Percentiles rank a stretch among this genome's conserved stretches.
Conservation (phyloP, 179 eudicot genomes). For the Silene noctiflora region DNA sequence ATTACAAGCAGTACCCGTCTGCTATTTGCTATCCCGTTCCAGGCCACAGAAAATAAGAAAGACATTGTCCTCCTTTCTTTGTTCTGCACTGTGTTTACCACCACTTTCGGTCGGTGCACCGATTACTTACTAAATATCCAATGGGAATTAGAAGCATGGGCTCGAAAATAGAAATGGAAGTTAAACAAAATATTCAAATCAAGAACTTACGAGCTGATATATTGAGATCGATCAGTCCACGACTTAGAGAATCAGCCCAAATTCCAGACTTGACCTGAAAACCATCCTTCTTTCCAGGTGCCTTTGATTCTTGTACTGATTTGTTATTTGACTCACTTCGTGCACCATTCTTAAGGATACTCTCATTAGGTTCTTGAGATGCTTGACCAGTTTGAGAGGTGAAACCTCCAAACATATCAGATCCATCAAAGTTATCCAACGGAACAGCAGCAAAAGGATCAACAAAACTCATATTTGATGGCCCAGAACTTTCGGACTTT, state of each 20-base stretch:
- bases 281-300: slow-evolving; percentile 45
- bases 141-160: not conserved
- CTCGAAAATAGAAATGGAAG: not conserved
- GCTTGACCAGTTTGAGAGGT: slow-evolving; percentile 49
- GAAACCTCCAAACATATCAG: slow-evolving; percentile 68
- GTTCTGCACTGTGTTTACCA: no score
- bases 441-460: slow-evolving; percentile 93
- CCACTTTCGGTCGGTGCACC: no score
- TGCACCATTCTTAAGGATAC: slow-evolving; percentile 31
- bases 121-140: no score
- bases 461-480: slow-evolving; percentile 33
- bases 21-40: no score
- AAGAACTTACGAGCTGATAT: slow-evolving; percentile 88
- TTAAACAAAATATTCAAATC: slow-evolving; percentile 7
- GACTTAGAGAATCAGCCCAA: slow-evolving; percentile 97
- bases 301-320: slow-evolving; percentile 40
- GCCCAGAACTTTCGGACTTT: slow-evolving; percentile 31
- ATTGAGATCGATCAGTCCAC: slow-evolving; percentile 94
- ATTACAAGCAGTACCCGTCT: no score
- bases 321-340: slow-evolving; percentile 34
- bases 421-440: slow-evolving; percentile 62
- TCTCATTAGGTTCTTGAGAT: slow-evolving; percentile 35
- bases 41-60: no score
- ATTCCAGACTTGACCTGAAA: slow-evolving; percentile 96
- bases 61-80: no score